Conservation (phyloP, 2,329 filamentous ascomycete genomes). For the Hysterium pulicare region DNA sequence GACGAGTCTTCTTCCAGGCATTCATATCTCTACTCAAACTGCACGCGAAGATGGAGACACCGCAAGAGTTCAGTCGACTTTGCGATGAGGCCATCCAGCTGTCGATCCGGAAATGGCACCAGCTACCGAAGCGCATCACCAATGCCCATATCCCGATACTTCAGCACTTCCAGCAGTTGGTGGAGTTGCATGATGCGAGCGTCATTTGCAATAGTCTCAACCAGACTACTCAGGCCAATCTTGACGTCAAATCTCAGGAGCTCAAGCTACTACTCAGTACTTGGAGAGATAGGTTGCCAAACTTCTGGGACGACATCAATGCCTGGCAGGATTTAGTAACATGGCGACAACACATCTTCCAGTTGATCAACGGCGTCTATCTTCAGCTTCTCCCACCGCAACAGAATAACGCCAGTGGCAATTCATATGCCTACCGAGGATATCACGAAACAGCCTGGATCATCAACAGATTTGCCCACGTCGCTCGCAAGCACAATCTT, state of each 20-base stretch:
- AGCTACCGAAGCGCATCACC: constrained; percentile 88
- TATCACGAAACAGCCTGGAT: constrained; percentile 99
- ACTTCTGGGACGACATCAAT: constrained; percentile 99
- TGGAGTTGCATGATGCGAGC: constrained; percentile 95
- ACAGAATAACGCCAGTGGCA: constrained; percentile 73
- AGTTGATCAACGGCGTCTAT: constrained; percentile 93
- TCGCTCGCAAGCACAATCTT: constrained; percentile 93
- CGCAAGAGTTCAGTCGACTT: constrained; percentile 78
- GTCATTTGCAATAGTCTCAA: constrained; percentile 91
- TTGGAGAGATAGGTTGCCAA: constrained; percentile 92
- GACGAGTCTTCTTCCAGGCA: constrained; percentile 93
- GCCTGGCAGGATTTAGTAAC: constrained; percentile 99
- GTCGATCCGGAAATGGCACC: constrained; percentile 97
- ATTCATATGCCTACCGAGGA: constrained; percentile 92
- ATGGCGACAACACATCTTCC: constrained; percentile 98
- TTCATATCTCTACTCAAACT: constrained; percentile 97
- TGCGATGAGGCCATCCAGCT: constrained; percentile 97
- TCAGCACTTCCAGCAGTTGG: constrained; percentile 96
- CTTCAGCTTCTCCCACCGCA: constrained; percentile 77
- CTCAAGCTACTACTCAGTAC: constrained; percentile 89
- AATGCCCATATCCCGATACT: constrained; percentile 92
- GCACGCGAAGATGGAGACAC: constrained; percentile 80
- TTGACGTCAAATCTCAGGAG: constrained; percentile 93
- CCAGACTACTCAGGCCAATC: constrained; percentile 75
- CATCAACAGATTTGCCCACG: constrained; percentile 97